Base-by-base conservation (phyloP, 176 grass and related monocot species). In the Juncus effusus region DNA sequence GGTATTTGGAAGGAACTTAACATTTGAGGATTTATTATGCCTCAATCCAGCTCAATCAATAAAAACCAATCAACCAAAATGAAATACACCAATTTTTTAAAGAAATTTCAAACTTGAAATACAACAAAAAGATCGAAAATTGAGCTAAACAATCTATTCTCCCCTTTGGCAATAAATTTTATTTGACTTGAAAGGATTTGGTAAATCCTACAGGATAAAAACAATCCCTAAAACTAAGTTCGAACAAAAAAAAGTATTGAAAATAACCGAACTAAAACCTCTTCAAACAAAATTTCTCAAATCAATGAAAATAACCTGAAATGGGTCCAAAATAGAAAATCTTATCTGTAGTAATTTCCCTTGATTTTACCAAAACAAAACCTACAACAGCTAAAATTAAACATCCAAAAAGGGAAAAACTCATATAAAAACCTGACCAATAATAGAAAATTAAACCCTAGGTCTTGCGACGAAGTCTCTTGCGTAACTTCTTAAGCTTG, bases 401-500 rank as follows among this genome's bases (percentile, higher is more conserved):
- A 19, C 51, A 56, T 2, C 10, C 2, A 54, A 70, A 40, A 55
- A 54, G 39, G 10, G 3, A 9, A 69, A 40, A 56, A 28, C 19
- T 28, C 19, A 28, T 28, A 40, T 7, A 40, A 6, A 38, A 72
- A 72, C 40, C 54, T 72, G 57, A 72, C 39, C 57, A 58, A 72
- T 42, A 36, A 9, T 13, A 9, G 9, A 57, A 58, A 38, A 19
- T 45, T 38, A 47, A 55, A 72, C 0, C 56, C 81, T 79, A 88
- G 47, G 84, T 83, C 84, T 91, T 83, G 70, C 85, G 85, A 51
- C 85, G 81, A 59, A 96, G 92, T 38, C 76, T 78, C 79, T 81
- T 96, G 74, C 84, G 79, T 10, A 87, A 82, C 82, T 96, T 96
- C 41, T 77, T 79, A 9, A 85, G 76, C 82, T 96, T 96, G 74